A percentile compares a stretch with the other conserved stretches of the same genome.
These are phyloP conservation scores for Zoysia pacifica DNA, from an alignment of 176 grass and related monocot genomes.

Conservation along the genomic window DNA sequence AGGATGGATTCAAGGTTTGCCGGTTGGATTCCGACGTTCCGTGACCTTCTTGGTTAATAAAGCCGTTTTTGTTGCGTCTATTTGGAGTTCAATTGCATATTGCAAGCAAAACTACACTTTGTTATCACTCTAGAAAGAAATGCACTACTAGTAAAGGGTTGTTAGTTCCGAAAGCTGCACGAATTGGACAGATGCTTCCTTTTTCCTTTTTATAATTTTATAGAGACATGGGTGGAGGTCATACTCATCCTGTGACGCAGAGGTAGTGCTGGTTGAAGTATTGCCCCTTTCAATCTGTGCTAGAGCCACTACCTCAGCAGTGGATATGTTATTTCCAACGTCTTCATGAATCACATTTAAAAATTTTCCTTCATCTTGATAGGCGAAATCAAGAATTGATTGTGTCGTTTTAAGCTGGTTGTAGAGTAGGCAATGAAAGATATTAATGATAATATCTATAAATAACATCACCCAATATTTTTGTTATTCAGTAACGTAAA, in stretches of 20 bases:
- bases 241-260: not conserved
- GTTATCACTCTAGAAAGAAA: not conserved
- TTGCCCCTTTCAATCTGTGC: not conserved
- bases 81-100: not conserved
- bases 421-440: not conserved
- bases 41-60: not conserved
- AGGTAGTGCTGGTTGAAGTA: not conserved
- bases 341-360: slow-evolving; percentile 10
- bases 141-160: not conserved
- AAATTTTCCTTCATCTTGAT: not conserved
- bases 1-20: not conserved
- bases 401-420: not conserved
- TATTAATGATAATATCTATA: slow-evolving; percentile 7
- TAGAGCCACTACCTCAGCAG: slow-evolving; percentile 22
- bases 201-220: not conserved
- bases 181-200: not conserved
- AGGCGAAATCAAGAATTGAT: slow-evolving; percentile 13
- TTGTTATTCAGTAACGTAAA: not conserved
- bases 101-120: not conserved
- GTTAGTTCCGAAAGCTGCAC: not conserved
- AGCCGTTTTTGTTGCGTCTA: not conserved
- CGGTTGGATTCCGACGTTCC: not conserved
- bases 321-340: slow-evolving; percentile 32
- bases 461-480: not conserved
- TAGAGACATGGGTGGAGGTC: not conserved